Base-by-base conservation (phyloP, 2,329 filamentous ascomycete species). In the Volutella citrinella region DNA sequence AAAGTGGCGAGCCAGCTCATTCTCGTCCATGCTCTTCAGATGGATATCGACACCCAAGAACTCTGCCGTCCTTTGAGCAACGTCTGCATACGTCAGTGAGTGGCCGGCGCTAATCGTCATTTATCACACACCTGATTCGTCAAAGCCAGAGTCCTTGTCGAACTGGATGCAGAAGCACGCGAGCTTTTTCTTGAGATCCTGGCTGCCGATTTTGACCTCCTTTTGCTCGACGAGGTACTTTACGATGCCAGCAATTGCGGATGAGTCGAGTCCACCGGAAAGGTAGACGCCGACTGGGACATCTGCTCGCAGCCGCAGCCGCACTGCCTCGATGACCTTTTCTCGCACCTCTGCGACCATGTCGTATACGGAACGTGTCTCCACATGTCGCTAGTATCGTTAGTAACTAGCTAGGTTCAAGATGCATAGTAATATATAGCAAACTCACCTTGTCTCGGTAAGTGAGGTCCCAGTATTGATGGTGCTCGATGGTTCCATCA, bases 181-280 rank as follows among this genome's bases (percentile, higher is more conserved):
- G n/a, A n/a, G n/a, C n/a, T n/a, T n/a, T n/a, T n/a, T n/a, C n/a
- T n/a, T n/a, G n/a, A n/a, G n/a, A n/a, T n/a, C n/a, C n/a, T n/a
- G n/a, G n/a, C n/a, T n/a, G n/a, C n/a, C n/a, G n/a, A n/a, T n/a
- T n/a, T n/a, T n/a, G n/a, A n/a, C n/a, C n/a, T n/a, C n/a, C 55
- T 24, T 24, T 29, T 72, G 59, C 24, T 64, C 59, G n/a, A 68
- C 61, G 3, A 79, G 60, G 39, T 78, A 61, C 2, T 66, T 68
- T 4, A 71, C 67, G 46, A 80, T 77, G 4, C 76, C 76, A 7
- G 75, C 75, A 15, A 80, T 55, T 3, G 67, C 62, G 0, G 74
- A 78, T 0, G 72, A 77, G 48, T 80, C 76, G 30, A 80, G 67
- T 2, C 76, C 77, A 5, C 77, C 76, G 15, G 65, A 72, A 0